phyloP scores from a whole-genome alignment of 495 filamentous ascomycete genomes.

The Polyplosphaeria fusca region DNA sequence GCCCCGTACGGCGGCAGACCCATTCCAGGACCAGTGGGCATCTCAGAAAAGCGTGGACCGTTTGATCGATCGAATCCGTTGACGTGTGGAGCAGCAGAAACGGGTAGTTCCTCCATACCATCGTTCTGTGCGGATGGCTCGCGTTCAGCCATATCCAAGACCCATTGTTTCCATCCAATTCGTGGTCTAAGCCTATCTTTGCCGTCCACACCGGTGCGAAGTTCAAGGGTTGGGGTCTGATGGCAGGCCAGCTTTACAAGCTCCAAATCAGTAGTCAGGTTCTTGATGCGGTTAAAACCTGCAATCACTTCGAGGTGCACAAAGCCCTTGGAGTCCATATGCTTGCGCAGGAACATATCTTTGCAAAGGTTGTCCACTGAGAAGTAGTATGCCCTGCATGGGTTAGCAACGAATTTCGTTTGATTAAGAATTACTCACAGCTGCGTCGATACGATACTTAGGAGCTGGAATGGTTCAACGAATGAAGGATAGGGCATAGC shows the following conservation, averaged over 20 bases:
- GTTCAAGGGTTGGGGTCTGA: constrained; percentile 66
- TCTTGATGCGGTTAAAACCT: constrained; percentile 77
- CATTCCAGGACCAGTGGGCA: constrained; percentile 10
- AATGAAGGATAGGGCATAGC: constrained; percentile 56
- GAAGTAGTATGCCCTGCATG: constrained; percentile 90
- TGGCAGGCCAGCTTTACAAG: constrained; percentile 71
- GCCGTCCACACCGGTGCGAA: constrained; percentile 65
- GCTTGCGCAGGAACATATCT: constrained; percentile 79
- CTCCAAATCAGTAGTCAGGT: constrained; percentile 67
- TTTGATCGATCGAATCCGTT: constrained; percentile 16
- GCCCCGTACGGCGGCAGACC: constrained; percentile 5
- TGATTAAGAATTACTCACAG: too few species aligned
- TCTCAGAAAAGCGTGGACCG: constrained; percentile 11
- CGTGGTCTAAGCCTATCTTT: constrained; percentile 73
- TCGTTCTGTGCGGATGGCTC: constrained; percentile 60
- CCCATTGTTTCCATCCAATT: constrained; percentile 78
- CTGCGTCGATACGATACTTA: constrained; percentile 63
- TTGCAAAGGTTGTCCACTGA: constrained; percentile 95
- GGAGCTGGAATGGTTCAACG: constrained; percentile 55
- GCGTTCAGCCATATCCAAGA: constrained; percentile 61
- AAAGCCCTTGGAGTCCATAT: constrained; percentile 94
- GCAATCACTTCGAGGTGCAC: constrained; percentile 76
- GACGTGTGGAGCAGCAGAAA: constrained; percentile 39
- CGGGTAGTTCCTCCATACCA: constrained; percentile 46
- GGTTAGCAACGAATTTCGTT: too few species aligned